Conservation (phyloP, 805 yeast genomes). For the Starmerella apicola region DNA sequence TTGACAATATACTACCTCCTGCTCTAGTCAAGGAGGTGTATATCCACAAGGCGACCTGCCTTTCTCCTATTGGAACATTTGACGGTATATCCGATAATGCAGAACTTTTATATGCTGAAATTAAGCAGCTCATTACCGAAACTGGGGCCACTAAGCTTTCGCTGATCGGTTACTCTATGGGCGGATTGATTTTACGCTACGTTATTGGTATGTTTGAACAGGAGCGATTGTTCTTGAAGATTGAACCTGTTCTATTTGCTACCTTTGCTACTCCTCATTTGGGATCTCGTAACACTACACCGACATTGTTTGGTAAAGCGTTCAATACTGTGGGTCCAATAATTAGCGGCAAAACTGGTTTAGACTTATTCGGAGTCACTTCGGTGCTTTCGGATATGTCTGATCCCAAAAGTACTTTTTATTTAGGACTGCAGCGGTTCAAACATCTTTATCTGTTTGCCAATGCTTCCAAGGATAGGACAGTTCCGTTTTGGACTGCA, state of each 20-base stretch:
- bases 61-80: conserved; percentile 62
- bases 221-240: conserved; percentile 39
- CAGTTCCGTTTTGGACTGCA: conserved; percentile 79
- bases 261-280: conserved; percentile 76
- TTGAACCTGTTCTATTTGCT: conserved; percentile 51
- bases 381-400: conserved; percentile 41
- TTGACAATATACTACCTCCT: conserved; percentile 26
- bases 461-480: conserved; percentile 67
- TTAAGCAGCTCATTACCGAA: conserved; percentile 31
- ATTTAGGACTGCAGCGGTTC: conserved; percentile 46
- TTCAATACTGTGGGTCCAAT: conserved; percentile 44
- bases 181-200: conserved; percentile 75
- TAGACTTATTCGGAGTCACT: conserved; percentile 50
- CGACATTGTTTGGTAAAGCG: conserved; percentile 24
- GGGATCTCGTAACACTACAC: conserved; percentile 34
- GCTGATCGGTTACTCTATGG: conserved; percentile 76
- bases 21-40: conserved; percentile 30
- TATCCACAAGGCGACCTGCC: conserved; percentile 39
- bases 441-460: conserved; percentile 50
- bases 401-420: conserved; percentile 37
- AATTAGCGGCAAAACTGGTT: conserved; percentile 55
- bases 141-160: conserved; percentile 48
- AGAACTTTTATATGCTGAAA: conserved; percentile 55
- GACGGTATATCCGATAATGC: conserved; percentile 64
- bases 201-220: conserved; percentile 54